Evolutionary conservation across 352 stramenopile species (phyloP).

Genomic region (Pythium insidiosum): DNA sequence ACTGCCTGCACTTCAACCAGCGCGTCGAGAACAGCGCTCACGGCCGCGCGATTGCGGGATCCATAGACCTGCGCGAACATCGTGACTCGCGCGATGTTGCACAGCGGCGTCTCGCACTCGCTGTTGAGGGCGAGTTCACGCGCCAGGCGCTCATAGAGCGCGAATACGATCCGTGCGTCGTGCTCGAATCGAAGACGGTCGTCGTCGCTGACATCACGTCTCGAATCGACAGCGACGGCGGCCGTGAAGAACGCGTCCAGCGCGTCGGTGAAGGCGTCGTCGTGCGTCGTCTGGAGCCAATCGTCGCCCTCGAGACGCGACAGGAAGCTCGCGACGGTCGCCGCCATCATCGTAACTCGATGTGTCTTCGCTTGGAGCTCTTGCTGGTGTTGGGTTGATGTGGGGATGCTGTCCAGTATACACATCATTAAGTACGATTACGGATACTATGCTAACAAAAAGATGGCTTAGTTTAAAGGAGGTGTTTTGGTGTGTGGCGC

Average conservation of each 20-base stretch:
- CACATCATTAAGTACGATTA: too few relatives aligned
- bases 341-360: conserved; percentile 2
- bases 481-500: too few relatives aligned
- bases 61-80: conserved; percentile 3
- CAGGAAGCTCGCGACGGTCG: conserved; percentile 4
- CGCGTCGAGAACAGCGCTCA: neutral
- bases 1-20: neutral
- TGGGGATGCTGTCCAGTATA: too few relatives aligned
- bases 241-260: conserved; percentile 21
- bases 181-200: conserved; percentile 4
- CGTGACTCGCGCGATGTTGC: conserved; percentile 46
- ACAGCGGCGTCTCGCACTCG: conserved; percentile 15
- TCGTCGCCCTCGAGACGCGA: conserved; percentile 7
- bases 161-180: conserved; percentile 16
- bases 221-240: conserved; percentile 8
- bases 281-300: conserved; percentile 6
- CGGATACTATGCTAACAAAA: too few relatives aligned
- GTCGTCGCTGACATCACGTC: conserved; percentile 5
- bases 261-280: conserved; percentile 5
- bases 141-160: conserved; percentile 25
- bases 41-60: neutral
- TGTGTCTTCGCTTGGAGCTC: too few relatives aligned
- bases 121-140: neutral
- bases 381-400: too few relatives aligned
- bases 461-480: too few relatives aligned